Base-by-base conservation (phyloP, 257 asterid genomes). In the Nemophila menziesii region DNA sequence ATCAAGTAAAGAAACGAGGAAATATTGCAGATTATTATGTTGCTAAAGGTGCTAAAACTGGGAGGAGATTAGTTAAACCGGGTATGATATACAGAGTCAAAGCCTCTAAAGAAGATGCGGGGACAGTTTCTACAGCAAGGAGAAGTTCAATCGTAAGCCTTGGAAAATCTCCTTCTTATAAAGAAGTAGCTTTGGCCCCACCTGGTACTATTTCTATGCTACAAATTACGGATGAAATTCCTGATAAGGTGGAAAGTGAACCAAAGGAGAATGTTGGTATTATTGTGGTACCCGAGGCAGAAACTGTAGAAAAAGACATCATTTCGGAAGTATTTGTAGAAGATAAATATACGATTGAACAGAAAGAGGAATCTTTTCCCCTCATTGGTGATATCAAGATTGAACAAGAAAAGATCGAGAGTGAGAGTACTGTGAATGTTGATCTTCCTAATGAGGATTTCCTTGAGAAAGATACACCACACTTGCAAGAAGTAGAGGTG, bases 151-250 rank as follows among this genome's bases (percentile, higher is more conserved):
- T 89, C 24, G 92, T 80, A 41, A 78, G 73, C 61, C 68, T 89
- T 52, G 96, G 96, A 46, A 81, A 73, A 60, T 84, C 98, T 52
- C 96, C 94, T 52, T 89, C 97, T 15, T 87, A 87, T 56, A 87
- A 87, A 84, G 97, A 87, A 58, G 97, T 87, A 52, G 93, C 97
- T 48, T 61, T 87, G 59, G 97, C 97, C 45, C 97, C 93, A 15
- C 97, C 97, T 1, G 97, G 97, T 55, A 71, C 92, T 60, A 73
- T 89, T 58, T 67, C 79, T 22, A 69, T 73, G 75, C 60, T 89
- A 65, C 93, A 82, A 64, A 75, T 44, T 37, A 69, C 71, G 59
- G 64, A 69, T 60, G 85, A 71, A 49, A 48, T 56, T 45, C 60
- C 58, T 21, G 33, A 52, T 26, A 44, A 20, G 20, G 76, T 66